These are phyloP conservation scores for Bassia scoparia DNA, from an alignment of 148 eudicot genomes.

Conservation along the genomic window DNA sequence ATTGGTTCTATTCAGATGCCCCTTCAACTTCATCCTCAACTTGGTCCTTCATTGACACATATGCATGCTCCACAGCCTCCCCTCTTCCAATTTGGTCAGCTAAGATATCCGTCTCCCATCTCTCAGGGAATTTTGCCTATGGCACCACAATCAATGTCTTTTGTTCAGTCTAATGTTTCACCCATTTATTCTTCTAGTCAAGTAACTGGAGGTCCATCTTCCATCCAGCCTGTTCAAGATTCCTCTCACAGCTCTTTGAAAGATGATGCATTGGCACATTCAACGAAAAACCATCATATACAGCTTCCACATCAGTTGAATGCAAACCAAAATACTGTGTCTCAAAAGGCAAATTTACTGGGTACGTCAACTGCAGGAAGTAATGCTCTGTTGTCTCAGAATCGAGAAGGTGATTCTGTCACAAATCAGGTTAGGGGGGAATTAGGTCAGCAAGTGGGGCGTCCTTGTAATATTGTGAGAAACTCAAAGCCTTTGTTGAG, in stretches of 20 bases:
- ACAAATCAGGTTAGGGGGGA: conserved; percentile 31
- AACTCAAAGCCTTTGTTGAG: conserved; percentile 24
- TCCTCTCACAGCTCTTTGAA: conserved; percentile 33
- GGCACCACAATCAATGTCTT: conserved; percentile 63
- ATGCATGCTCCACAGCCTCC: conserved; percentile 68
- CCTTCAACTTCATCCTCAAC: conserved; percentile 73
- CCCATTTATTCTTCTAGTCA: conserved; percentile 49
- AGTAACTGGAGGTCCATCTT: conserved; percentile 36
- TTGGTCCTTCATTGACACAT: conserved; percentile 65
- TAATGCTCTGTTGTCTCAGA: conserved; percentile 24
- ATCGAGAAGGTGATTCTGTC: conserved; percentile 30
- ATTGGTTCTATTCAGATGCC: conserved; percentile 99
- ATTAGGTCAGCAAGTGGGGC: conserved; percentile 27
- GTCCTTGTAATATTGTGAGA: conserved; percentile 27
- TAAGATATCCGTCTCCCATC: conserved; percentile 65
- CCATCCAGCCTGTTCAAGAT: conserved; percentile 38
- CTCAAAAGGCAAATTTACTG: conserved; percentile 24
- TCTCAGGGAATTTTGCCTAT: conserved; percentile 80
- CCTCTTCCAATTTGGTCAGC: conserved; percentile 88
- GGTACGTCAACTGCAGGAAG: conserved; percentile 26
- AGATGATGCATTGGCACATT: conserved; percentile 28
- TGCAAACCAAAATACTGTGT: conserved; percentile 19
- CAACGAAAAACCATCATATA: conserved; percentile 27
- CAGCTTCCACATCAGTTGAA: conserved; percentile 27
- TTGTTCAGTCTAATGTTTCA: conserved; percentile 57